Percentiles rank a stretch among this genome's conserved stretches.
phyloP scores from a whole-genome alignment of 2,329 filamentous ascomycete genomes.

The Aspergillus sp. region DNA sequence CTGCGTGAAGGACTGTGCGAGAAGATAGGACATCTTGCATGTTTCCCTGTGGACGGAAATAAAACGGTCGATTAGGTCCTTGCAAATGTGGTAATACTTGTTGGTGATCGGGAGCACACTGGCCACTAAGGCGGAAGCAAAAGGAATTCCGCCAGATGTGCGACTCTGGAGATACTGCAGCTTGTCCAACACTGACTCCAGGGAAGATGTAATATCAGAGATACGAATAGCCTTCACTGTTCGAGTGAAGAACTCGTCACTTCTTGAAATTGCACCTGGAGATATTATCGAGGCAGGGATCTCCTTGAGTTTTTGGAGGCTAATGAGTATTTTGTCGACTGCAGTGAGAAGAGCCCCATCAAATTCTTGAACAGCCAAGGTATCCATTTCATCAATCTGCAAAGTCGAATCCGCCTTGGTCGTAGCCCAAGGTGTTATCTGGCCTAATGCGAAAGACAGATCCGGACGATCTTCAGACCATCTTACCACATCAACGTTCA shows the following conservation, averaged over 20 bases:
- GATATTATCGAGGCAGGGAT: constrained; percentile 59
- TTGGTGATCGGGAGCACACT: constrained; percentile 66
- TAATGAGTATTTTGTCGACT: constrained; percentile 73
- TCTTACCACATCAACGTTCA: constrained; percentile 39
- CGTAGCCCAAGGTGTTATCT: constrained; percentile 63
- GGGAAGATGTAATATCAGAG: constrained; percentile 46
- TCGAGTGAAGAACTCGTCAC: constrained; percentile 49
- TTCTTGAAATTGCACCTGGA: constrained; percentile 57
- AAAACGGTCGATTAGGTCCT: constrained; percentile 55
- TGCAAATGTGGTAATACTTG: constrained; percentile 64
- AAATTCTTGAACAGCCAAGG: constrained; percentile 42
- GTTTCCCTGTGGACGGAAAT: constrained; percentile 63
- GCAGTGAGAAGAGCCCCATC: constrained; percentile 57
- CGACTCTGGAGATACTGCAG: constrained; percentile 44
- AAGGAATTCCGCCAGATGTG: constrained; percentile 36
- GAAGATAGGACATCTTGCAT: constrained; percentile 68
- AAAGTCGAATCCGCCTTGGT: constrained; percentile 17
- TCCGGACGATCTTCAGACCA: constrained; percentile 50
- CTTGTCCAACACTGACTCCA: constrained; percentile 42
- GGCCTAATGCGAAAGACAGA: constrained; percentile 60
- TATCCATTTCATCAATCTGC: constrained; percentile 8
- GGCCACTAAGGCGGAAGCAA: constrained; percentile 56
- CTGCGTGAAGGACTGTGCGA: constrained; percentile 73
- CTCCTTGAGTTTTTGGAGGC: constrained; percentile 62
- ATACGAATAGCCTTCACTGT: constrained; percentile 59